A percentile compares a stretch with the other conserved stretches of the same genome.
Conservation (phyloP, 2,329 filamentous ascomycete species). For the Eutypella sp. region DNA sequence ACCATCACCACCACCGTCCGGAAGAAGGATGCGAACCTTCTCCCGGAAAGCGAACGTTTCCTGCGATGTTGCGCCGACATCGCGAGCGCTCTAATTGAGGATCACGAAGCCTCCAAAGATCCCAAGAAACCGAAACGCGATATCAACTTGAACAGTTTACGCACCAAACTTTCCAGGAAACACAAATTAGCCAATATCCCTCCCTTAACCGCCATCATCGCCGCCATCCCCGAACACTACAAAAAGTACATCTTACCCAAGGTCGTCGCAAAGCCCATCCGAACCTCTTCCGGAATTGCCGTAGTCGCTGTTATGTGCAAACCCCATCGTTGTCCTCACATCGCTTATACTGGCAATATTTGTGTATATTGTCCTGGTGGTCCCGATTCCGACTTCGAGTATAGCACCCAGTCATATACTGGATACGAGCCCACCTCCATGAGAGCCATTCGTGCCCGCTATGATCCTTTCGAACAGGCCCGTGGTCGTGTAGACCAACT, state of each 20-base stretch:
- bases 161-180: constrained; percentile 86
- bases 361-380: constrained; percentile 98
- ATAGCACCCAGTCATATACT: constrained; percentile 97
- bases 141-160: constrained; percentile 85
- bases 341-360: constrained; percentile 97
- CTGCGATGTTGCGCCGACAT: constrained; percentile 94
- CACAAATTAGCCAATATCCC: constrained; percentile 84
- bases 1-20: constrained; percentile 61
- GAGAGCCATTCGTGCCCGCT: constrained; percentile 93
- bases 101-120: constrained; percentile 79
- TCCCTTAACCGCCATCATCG: constrained; percentile 92
- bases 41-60: constrained; percentile 91
- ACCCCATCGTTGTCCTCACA: constrained; percentile 94
- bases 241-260: constrained; percentile 99
- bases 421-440: constrained; percentile 98
- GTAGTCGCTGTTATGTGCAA: constrained; percentile 99
- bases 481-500: constrained; percentile 94
- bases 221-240: constrained; percentile 97
- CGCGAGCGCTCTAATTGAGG: constrained; percentile 87
- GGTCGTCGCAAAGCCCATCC: constrained; percentile 92
- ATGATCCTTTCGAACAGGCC: constrained; percentile 97
- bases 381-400: constrained; percentile 97
- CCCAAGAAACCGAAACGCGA: constrained; percentile 71
- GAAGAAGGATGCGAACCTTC: constrained; percentile 68
- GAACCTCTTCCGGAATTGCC: constrained; percentile 92